Conservation (phyloP, 805 yeast genomes). For the Ogataea siamensis region DNA sequence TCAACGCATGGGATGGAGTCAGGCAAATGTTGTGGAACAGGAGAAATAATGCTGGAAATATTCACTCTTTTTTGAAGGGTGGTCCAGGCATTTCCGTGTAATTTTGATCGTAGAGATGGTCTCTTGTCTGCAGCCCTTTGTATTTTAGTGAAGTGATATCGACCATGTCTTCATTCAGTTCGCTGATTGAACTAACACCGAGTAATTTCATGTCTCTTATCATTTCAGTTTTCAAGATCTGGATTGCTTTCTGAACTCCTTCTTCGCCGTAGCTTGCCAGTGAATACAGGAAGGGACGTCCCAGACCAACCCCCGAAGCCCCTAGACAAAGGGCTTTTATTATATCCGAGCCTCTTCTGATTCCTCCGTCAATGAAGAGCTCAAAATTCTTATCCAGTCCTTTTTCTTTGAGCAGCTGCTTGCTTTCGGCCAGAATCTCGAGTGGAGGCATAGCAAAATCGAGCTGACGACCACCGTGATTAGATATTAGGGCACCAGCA, state of each 20-base stretch:
- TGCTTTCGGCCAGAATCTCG: slow-evolving; percentile 56
- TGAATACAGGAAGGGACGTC: slow-evolving; percentile 75
- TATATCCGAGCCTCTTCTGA: slow-evolving; percentile 43
- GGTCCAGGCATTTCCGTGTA: slow-evolving; percentile 51
- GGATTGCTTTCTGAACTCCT: slow-evolving; percentile 66
- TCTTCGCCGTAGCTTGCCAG: slow-evolving; percentile 77
- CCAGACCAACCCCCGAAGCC: slow-evolving; percentile 58
- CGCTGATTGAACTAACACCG: slow-evolving; percentile 52
- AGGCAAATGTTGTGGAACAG: slow-evolving; percentile 22
- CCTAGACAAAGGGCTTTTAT: slow-evolving; percentile 43
- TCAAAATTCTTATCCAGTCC: slow-evolving; percentile 40
- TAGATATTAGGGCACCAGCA: slow-evolving; percentile 63
- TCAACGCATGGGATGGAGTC: slow-evolving; percentile 72
- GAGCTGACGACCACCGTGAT: slow-evolving; percentile 73
- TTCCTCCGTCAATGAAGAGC: slow-evolving; percentile 43
- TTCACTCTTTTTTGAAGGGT: slow-evolving; percentile 13
- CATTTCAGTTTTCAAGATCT: slow-evolving; percentile 59
- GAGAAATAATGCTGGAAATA: not conserved
- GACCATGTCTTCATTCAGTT: slow-evolving; percentile 42
- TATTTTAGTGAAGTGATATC: slow-evolving; percentile 35
- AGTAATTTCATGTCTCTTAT: slow-evolving; percentile 62
- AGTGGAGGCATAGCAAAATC: slow-evolving; percentile 62
- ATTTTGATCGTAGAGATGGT: slow-evolving; percentile 50
- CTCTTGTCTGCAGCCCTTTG: slow-evolving; percentile 40
- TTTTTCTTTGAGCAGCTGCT: slow-evolving; percentile 41